Conservation (phyloP, 257 asterid species). For the Striga asiatica region DNA sequence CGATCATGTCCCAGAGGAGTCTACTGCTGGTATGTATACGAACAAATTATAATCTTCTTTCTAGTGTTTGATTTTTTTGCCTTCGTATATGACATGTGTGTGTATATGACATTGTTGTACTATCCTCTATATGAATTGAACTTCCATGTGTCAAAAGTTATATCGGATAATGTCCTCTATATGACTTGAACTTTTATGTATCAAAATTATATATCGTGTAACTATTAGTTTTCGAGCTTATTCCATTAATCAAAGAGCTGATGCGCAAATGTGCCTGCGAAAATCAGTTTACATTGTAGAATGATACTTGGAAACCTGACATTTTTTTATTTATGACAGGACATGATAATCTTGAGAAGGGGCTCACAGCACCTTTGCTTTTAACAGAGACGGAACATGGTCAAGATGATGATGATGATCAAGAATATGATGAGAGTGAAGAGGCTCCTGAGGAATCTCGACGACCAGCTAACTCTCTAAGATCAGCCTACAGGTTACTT, state of each 20-base stretch:
- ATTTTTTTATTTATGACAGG: constrained; percentile 22
- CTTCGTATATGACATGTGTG: not conserved
- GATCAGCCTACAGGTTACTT: constrained; percentile 72
- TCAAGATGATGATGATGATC: constrained; percentile 55
- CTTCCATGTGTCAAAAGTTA: too few relatives aligned
- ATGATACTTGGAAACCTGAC: constrained; percentile 10
- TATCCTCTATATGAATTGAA: too few relatives aligned
- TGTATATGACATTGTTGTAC: too few relatives aligned
- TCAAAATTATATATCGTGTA: too few relatives aligned
- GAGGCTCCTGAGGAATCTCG: constrained; percentile 78
- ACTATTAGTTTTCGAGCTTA: too few relatives aligned
- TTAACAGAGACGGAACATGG: constrained; percentile 29
- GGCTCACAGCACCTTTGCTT: constrained; percentile 68
- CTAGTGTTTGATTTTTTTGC: not conserved
- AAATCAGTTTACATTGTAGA: not conserved
- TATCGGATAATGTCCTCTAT: too few relatives aligned
- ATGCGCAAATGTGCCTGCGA: too few relatives aligned
- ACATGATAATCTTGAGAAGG: constrained; percentile 68
- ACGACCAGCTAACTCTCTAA: constrained; percentile 68
- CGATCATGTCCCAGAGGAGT: constrained; percentile 27
- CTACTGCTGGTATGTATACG: constrained; percentile 38
- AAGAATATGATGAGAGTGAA: constrained; percentile 77
- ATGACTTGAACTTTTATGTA: too few relatives aligned
- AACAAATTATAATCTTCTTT: not conserved
- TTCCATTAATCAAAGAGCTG: too few relatives aligned